Evolutionary conservation across 208 protist genomes (phyloP).

Genomic region (Crithidia bombi): DNA sequence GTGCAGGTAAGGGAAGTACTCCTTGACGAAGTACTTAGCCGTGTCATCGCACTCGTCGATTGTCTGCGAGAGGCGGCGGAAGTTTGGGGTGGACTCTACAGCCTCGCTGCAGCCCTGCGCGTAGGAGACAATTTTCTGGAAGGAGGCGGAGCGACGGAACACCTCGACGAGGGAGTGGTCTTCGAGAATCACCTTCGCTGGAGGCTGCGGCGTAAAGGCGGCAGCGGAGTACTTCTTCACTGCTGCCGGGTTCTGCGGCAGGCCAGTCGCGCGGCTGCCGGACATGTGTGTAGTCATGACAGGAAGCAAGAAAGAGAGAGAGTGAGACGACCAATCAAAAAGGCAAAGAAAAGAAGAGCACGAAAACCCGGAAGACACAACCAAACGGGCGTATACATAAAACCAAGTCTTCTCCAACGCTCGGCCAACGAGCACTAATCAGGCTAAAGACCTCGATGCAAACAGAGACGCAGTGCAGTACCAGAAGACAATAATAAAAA

Average conservation of each 20-base stretch:
- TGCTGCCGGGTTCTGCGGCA: conserved; percentile 17
- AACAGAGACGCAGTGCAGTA: too few species aligned
- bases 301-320: neutral
- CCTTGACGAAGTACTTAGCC: conserved; percentile 46
- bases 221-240: conserved; percentile 25
- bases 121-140: conserved; percentile 74
- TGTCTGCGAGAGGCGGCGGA: conserved; percentile 14
- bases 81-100: conserved; percentile 20
- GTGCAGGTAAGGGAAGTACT: conserved; percentile 64
- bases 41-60: conserved; percentile 36
- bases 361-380: too few species aligned
- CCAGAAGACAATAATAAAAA: too few species aligned
- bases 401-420: too few species aligned
- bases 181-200: conserved; percentile 66
- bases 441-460: too few species aligned
- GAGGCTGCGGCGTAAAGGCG: conserved; percentile 32
- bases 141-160: conserved; percentile 65
- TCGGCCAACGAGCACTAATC: too few species aligned
- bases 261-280: conserved; percentile 11
- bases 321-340: neutral
- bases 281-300: conserved; percentile 19
- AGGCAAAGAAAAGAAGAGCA: too few species aligned
- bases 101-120: conserved; percentile 60
- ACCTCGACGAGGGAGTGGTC: conserved; percentile 66
- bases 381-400: too few species aligned